Conservation (phyloP, 805 yeast genomes). For the Yamadazyma akitaensis region DNA sequence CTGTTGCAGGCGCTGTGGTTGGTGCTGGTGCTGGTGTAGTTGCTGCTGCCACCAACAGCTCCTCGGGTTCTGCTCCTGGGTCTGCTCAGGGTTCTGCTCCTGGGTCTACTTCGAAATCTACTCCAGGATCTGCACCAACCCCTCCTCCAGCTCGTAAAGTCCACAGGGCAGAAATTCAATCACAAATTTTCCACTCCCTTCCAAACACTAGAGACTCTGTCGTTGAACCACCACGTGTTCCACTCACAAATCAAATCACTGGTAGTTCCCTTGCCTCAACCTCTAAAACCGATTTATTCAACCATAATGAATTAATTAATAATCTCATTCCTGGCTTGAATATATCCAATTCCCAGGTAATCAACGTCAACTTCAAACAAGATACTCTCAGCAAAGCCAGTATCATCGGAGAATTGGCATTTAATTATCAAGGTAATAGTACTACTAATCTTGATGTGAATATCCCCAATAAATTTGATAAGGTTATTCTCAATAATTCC, state of each 20-base stretch:
- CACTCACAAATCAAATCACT: constrained; percentile 30
- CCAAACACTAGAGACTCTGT: constrained; percentile 37
- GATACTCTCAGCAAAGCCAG: constrained; percentile 60
- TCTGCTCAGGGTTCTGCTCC: background rate
- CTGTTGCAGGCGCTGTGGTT: constrained; percentile 2
- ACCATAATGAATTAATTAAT: constrained; percentile 13
- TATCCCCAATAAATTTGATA: constrained; percentile 49
- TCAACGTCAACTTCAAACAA: constrained; percentile 69
- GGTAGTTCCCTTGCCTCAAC: constrained; percentile 28
- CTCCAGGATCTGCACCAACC: constrained; percentile 37
- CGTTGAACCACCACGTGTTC: constrained; percentile 18
- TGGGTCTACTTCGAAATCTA: background rate
- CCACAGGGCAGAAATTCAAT: constrained; percentile 27
- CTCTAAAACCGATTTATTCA: constrained; percentile 20
- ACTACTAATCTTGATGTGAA: constrained; percentile 28
- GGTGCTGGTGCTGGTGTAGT: background rate
- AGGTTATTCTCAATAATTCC: constrained; percentile 40
- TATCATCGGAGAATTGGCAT: constrained; percentile 82
- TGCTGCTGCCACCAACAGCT: background rate
- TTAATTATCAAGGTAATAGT: constrained; percentile 46
- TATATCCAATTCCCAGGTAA: constrained; percentile 81
- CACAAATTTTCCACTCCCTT: constrained; percentile 46
- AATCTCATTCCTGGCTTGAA: constrained; percentile 62
- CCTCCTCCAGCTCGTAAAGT: constrained; percentile 59
- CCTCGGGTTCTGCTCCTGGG: background rate